These are phyloP conservation scores for Patellifolia procumbens DNA, from an alignment of 179 eudicot genomes.

Conservation along the genomic window DNA sequence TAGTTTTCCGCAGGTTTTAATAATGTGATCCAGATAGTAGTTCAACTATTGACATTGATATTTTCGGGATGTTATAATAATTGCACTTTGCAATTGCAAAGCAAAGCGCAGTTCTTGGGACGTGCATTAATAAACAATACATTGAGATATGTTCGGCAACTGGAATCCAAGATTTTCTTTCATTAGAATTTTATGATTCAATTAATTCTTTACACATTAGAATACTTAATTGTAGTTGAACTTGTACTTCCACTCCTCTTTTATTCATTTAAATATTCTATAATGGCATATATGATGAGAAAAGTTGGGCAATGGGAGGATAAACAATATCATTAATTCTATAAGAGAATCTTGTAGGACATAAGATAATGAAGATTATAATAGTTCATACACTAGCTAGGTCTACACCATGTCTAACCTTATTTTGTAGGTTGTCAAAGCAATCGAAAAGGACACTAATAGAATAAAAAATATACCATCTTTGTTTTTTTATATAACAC, in stretches of 20 bases:
- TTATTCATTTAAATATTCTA: neutral
- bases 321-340: neutral
- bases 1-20: neutral
- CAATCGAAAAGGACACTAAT: neutral
- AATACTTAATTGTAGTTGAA: slow-evolving; percentile 3
- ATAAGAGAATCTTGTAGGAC: slow-evolving; percentile 12
- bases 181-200: neutral
- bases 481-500: no score
- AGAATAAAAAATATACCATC: no score
- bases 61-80: neutral
- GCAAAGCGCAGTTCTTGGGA: slow-evolving; percentile 7
- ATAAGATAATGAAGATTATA: neutral
- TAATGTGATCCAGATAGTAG: neutral
- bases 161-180: neutral
- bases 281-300: neutral
- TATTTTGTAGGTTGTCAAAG: neutral
- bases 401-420: neutral
- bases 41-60: neutral
- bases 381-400: neutral
- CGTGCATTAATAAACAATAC: slow-evolving; percentile 6
- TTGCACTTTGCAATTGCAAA: neutral
- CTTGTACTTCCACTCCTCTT: neutral
- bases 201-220: neutral
- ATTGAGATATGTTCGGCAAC: neutral
- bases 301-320: neutral